These are phyloP conservation scores for Malassezia caprae DNA, from an alignment of 1,284 basidiomycete species.

Conservation along the genomic window DNA sequence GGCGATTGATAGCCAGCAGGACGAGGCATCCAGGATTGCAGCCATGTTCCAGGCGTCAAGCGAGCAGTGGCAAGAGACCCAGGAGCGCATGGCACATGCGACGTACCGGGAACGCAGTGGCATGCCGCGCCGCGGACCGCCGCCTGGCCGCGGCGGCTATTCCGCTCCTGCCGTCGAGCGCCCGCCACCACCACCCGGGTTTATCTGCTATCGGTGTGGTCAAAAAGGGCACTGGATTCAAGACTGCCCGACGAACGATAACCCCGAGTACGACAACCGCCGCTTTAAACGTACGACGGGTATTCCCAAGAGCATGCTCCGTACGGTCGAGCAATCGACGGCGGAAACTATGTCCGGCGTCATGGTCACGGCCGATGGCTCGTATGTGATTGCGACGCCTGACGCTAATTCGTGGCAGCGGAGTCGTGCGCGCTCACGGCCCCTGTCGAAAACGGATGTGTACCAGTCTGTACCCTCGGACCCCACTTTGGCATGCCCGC, in stretches of 20 bases:
- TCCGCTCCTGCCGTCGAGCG: constrained; percentile 7
- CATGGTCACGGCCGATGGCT: constrained; percentile 47
- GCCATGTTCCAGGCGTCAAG: constrained; percentile 88
- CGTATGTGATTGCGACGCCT: constrained; percentile 43
- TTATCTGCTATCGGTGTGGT: constrained; percentile 98
- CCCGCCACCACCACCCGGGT: constrained; percentile 55
- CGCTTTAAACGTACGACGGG: constrained; percentile 96
- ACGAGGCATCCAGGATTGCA: constrained; percentile 55
- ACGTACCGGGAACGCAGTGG: constrained; percentile 40
- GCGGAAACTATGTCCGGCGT: constrained; percentile 36
- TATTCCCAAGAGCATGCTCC: constrained; percentile 91
- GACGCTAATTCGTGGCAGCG: constrained; percentile 40
- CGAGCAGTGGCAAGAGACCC: constrained; percentile 87
- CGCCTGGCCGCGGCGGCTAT: constrained; percentile 44
- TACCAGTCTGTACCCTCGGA: constrained; percentile 41
- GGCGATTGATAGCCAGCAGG: constrained; percentile 14
- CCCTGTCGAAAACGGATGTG: constrained; percentile 40
- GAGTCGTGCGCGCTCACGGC: constrained; percentile 32
- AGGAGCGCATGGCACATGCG: constrained; percentile 82
- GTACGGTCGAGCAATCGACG: constrained; percentile 67
- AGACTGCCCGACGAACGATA: constrained; percentile 93
- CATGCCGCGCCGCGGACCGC: constrained; percentile 32
- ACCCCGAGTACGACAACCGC: constrained; percentile 83
- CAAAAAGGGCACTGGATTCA: constrained; percentile 97
- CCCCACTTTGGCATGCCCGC: constrained; percentile 36